phyloP scores from a whole-genome alignment of 805 yeast genomes.

The Wickerhamomyces kurtzmanii region DNA sequence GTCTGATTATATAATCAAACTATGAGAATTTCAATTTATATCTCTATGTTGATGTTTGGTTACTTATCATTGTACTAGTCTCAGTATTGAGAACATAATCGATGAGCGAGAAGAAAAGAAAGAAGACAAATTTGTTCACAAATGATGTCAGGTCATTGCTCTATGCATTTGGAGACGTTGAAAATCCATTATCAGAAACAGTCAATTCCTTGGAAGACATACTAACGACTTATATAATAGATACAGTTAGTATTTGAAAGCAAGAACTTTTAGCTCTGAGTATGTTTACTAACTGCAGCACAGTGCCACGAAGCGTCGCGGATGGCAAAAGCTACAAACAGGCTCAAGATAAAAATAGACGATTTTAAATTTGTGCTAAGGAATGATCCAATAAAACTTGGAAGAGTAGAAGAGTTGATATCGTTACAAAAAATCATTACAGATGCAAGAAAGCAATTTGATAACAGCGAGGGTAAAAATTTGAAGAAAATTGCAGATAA shows the following conservation, averaged over 20 bases:
- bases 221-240: conserved; percentile 51
- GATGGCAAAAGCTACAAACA: conserved; percentile 37
- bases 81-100: background rate
- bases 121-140: conserved; percentile 32
- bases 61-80: no score
- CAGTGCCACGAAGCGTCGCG: conserved; percentile 45
- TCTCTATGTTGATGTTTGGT: no score
- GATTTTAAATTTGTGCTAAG: conserved; percentile 66
- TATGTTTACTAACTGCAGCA: conserved; percentile 5
- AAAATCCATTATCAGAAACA: conserved; percentile 58
- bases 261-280: background rate
- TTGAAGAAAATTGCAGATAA: conserved; percentile 17
- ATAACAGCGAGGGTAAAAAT: conserved; percentile 43
- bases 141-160: conserved; percentile 47
- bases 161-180: conserved; percentile 66
- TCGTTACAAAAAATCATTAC: conserved; percentile 49
- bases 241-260: conserved; percentile 27
- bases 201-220: conserved; percentile 60
- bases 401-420: conserved; percentile 59
- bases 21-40: no score
- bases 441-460: conserved; percentile 60
- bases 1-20: no score
- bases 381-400: conserved; percentile 55
- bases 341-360: conserved; percentile 60
- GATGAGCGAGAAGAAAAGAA: conserved; percentile 17